A percentile compares a stretch with the other conserved stretches of the same genome.
phyloP scores from a whole-genome alignment of 768 basidiomycete species.

The Mycena amicta region DNA sequence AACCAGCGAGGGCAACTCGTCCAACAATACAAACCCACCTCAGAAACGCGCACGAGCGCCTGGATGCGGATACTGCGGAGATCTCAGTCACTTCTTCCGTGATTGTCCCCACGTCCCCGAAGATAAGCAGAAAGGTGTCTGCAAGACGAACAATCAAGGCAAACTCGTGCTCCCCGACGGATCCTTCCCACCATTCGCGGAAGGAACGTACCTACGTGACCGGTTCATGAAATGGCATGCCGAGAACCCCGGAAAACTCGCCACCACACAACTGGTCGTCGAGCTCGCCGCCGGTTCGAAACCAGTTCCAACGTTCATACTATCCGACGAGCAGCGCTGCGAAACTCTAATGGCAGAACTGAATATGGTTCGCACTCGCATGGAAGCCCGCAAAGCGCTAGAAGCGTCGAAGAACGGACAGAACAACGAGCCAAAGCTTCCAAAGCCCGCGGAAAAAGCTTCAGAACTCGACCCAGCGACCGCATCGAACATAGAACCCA shows the following conservation, averaged over 20 bases:
- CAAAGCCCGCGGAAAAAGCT: no score
- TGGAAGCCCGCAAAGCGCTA: no score
- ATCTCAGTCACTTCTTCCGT: constrained; percentile 43
- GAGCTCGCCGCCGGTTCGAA: no score
- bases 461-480: no score
- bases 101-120: constrained; percentile 28
- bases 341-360: no score
- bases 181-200: neutral
- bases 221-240: constrained; percentile 5
- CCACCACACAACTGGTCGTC: neutral
- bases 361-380: no score
- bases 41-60: neutral
- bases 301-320: no score
- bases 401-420: no score
- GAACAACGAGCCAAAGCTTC: no score
- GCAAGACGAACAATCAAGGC: neutral
- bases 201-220: neutral
- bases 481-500: no score
- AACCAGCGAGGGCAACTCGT: no score
- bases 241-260: neutral
- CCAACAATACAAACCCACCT: neutral
- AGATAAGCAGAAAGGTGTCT: neutral
- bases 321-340: no score
- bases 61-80: constrained; percentile 37
- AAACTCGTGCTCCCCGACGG: constrained; percentile 1